Percentiles rank a stretch among this genome's conserved stretches.
phyloP scores from a whole-genome alignment of 768 basidiomycete species.

The Boletellus sp. region DNA sequence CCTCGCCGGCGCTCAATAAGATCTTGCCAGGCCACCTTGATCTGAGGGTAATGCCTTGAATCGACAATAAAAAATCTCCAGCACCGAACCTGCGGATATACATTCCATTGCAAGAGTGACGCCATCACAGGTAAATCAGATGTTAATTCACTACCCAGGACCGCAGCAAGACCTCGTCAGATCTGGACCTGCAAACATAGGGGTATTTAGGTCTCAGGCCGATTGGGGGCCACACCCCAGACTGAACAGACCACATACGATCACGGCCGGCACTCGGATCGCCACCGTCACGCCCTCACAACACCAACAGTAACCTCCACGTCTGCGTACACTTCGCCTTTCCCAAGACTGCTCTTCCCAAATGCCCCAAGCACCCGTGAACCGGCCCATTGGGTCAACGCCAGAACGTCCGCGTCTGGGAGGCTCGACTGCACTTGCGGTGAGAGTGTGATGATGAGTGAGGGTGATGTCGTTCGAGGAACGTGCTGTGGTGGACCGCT shows the following conservation, averaged over 20 bases:
- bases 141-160: slow-evolving; percentile 6
- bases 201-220: background rate
- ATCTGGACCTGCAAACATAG: background rate
- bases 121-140: slow-evolving; percentile 1
- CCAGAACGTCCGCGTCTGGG: slow-evolving; percentile 66
- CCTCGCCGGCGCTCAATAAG: background rate
- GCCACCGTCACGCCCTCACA: slow-evolving; percentile 48
- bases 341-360: slow-evolving; percentile 31
- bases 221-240: background rate
- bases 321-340: slow-evolving; percentile 32
- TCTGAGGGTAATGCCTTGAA: slow-evolving; percentile 3
- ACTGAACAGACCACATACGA: slow-evolving; percentile 7
- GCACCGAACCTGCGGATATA: slow-evolving; percentile 11
- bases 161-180: background rate
- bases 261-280: slow-evolving; percentile 5
- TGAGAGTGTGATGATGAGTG: slow-evolving; percentile 76
- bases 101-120: no score
- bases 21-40: slow-evolving; percentile 3
- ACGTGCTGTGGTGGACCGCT: slow-evolving; percentile 3
- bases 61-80: slow-evolving; percentile 2
- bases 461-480: slow-evolving; percentile 25
- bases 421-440: slow-evolving; percentile 68
- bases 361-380: slow-evolving; percentile 59
- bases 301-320: slow-evolving; percentile 75
- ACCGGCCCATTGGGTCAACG: slow-evolving; percentile 74